phyloP scores from a whole-genome alignment of 371 early-diverging fungal genomes.

The Cokeromyces recurvatus region DNA sequence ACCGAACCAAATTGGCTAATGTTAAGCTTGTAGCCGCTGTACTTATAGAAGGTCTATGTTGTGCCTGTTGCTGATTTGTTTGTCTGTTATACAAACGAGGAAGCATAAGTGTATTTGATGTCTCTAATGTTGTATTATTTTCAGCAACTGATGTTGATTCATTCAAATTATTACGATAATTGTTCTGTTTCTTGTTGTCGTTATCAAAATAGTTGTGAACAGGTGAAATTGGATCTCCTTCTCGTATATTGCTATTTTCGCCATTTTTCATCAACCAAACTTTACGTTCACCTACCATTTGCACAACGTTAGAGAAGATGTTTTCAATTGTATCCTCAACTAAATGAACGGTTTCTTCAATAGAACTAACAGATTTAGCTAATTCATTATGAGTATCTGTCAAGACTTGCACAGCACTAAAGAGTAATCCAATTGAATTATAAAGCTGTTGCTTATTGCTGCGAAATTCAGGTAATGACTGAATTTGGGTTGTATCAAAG shows the following conservation, averaged over 20 bases:
- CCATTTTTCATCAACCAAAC: conserved; percentile 28
- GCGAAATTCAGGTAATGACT: conserved; percentile 55
- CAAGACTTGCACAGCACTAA: conserved; percentile 60
- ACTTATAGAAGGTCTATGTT: conserved; percentile 15
- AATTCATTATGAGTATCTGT: conserved; percentile 43
- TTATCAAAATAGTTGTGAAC: conserved; percentile 4
- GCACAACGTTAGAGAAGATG: conserved; percentile 25
- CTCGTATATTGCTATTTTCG: conserved; percentile 5
- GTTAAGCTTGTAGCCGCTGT: no score
- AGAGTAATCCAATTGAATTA: conserved; percentile 63
- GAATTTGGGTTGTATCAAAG: conserved; percentile 23
- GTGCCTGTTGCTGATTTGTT: background rate
- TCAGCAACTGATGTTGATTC: background rate
- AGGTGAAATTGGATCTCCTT: conserved; percentile 7
- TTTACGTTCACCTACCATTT: conserved; percentile 37
- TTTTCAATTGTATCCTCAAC: conserved; percentile 44
- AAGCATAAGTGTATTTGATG: background rate
- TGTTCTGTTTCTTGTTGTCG: conserved; percentile 13
- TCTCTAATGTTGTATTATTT: background rate
- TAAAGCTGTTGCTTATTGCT: conserved; percentile 62
- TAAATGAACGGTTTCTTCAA: conserved; percentile 36
- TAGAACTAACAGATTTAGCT: conserved; percentile 21
- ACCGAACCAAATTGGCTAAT: conserved; percentile 1
- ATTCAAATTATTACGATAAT: conserved; percentile 1
- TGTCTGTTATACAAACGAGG: conserved; percentile 12